A percentile compares a stretch with the other conserved stretches of the same genome.
phyloP scores from a whole-genome alignment of 257 asterid genomes.

The Nyctanthes arbortristis region DNA sequence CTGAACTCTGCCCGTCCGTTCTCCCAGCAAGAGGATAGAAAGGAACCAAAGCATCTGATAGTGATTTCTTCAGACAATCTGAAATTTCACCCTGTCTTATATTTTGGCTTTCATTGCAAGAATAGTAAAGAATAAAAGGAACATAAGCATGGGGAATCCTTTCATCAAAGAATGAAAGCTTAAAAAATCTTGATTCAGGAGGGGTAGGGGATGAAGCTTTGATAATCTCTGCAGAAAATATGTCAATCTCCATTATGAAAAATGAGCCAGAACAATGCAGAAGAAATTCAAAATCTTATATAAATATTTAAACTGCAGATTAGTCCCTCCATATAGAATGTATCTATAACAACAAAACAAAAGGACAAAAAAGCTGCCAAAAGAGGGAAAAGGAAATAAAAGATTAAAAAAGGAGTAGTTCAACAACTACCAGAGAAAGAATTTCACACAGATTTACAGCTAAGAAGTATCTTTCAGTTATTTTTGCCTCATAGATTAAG shows the following conservation, averaged over 20 bases:
- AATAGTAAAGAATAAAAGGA: constrained; percentile 58
- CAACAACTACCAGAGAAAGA: not conserved
- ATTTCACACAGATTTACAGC: not conserved
- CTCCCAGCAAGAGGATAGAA: constrained; percentile 73
- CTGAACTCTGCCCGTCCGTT: constrained; percentile 43
- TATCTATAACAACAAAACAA: not conserved
- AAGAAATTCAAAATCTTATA: not conserved
- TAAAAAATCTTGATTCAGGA: constrained; percentile 31
- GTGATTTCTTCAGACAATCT: constrained; percentile 35
- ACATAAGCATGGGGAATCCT: constrained; percentile 50
- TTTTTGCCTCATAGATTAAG: not conserved
- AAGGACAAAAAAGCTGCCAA: not conserved
- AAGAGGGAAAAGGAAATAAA: not conserved
- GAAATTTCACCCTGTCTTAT: constrained; percentile 29
- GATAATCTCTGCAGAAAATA: constrained; percentile 31
- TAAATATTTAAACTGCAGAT: not conserved
- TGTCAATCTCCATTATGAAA: constrained; percentile 37
- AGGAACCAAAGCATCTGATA: constrained; percentile 43
- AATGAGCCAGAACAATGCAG: not conserved
- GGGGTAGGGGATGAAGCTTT: constrained; percentile 65
- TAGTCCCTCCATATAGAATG: too few relatives aligned
- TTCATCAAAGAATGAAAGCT: constrained; percentile 61
- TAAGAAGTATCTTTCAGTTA: too few relatives aligned
- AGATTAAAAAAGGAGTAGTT: not conserved
- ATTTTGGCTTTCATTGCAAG: not conserved